Percentiles rank a stretch among this genome's conserved stretches.
Evolutionary conservation across 2,329 filamentous ascomycete species (phyloP).

Genomic region (Epichloe hybrida): DNA sequence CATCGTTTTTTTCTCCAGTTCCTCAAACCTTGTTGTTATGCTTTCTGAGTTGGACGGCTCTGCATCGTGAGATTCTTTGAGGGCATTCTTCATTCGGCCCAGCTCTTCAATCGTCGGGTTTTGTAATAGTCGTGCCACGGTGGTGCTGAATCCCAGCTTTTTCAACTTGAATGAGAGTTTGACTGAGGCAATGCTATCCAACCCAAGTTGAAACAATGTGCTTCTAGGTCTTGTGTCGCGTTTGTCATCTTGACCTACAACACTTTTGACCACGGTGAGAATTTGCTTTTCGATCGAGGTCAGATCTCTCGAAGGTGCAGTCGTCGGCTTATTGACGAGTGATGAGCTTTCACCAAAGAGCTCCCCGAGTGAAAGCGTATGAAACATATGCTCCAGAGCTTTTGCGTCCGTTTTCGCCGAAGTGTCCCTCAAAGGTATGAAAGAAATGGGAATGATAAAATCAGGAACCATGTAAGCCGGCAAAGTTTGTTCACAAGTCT

Average conservation of each 20-base stretch:
- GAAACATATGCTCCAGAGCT: conserved; percentile 2
- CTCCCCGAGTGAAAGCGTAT: conserved; percentile 1
- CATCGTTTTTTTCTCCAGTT: not conserved
- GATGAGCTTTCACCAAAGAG: not conserved
- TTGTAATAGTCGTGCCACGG: conserved; percentile 20
- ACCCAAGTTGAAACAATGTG: conserved; percentile 20
- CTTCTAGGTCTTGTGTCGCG: not conserved
- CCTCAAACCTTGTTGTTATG: not conserved
- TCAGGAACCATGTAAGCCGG: conserved; percentile 8
- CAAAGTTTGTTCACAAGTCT: not conserved
- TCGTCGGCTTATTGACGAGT: not conserved
- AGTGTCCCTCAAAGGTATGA: conserved; percentile 3
- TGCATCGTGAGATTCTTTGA: not conserved
- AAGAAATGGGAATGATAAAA: conserved; percentile 3
- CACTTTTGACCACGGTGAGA: not conserved
- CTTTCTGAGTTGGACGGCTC: not conserved
- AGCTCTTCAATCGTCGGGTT: conserved; percentile 21
- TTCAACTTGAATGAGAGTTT: conserved; percentile 20
- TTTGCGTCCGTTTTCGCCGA: conserved; percentile 4
- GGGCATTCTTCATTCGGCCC: conserved; percentile 6
- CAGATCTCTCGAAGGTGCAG: not conserved
- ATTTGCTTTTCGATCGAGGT: not conserved
- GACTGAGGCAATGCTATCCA: conserved; percentile 25
- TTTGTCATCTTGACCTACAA: not conserved
- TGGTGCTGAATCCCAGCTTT: conserved; percentile 18